Conservation (phyloP, 1,139 yeast species). For the Debaryomyces udenii region DNA sequence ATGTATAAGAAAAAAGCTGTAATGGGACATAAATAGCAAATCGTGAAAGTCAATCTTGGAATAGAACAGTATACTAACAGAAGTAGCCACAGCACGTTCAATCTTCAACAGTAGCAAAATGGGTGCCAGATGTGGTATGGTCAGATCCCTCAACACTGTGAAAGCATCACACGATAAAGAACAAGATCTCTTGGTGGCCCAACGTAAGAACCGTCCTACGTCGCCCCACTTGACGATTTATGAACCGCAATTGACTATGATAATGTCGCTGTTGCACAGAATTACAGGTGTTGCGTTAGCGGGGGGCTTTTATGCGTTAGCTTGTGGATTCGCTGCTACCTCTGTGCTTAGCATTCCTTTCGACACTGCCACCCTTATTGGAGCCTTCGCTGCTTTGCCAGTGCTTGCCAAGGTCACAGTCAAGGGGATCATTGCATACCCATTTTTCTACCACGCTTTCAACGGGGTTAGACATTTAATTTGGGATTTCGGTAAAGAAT, state of each 20-base stretch:
- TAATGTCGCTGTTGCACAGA: slow-evolving; percentile 82
- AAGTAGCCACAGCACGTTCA: slow-evolving; percentile 15
- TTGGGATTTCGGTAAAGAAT: slow-evolving; percentile 86
- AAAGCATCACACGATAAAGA: slow-evolving; percentile 66
- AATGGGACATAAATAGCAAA: too few species aligned
- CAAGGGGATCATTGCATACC: slow-evolving; percentile 74
- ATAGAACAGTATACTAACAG: slow-evolving; percentile 7
- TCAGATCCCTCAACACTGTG: slow-evolving; percentile 55
- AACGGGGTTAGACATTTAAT: slow-evolving; percentile 91
- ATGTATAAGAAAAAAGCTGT: slow-evolving; percentile 12
- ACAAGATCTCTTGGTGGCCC: slow-evolving; percentile 71
- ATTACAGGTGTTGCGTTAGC: slow-evolving; percentile 86
- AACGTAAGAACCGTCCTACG: slow-evolving; percentile 84
- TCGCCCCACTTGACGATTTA: slow-evolving; percentile 92
- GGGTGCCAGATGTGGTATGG: slow-evolving; percentile 9
- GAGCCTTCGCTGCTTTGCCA: slow-evolving; percentile 62
- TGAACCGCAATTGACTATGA: slow-evolving; percentile 86
- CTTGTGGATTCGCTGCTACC: slow-evolving; percentile 74
- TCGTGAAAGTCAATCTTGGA: background rate
- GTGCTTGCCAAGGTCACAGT: slow-evolving; percentile 58
- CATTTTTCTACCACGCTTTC: slow-evolving; percentile 82
- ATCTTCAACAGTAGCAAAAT: slow-evolving; percentile 11
- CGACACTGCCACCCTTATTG: slow-evolving; percentile 64
- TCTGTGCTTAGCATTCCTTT: slow-evolving; percentile 65
- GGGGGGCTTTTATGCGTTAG: slow-evolving; percentile 73